Base-by-base conservation (phyloP, 139 green algal genomes). In the Chlorella sp. region DNA sequence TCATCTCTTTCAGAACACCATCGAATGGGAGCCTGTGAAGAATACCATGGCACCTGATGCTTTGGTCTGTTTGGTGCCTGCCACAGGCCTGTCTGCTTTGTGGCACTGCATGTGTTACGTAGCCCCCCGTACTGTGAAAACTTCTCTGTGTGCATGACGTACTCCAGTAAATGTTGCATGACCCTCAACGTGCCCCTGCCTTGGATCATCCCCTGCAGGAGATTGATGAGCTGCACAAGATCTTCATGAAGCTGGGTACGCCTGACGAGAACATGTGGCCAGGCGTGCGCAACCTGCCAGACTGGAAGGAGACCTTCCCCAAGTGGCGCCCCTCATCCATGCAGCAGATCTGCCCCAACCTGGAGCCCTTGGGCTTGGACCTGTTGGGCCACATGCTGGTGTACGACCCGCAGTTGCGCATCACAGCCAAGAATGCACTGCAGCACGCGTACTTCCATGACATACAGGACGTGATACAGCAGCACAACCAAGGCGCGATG, bases 201-300 rank as follows among this genome's bases (percentile, higher is more conserved):
- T 55, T 10, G 10, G 42, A 55, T 17, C 17, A 10, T 17, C 42
- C 5, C 27, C 1, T 49, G 23, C 80, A 89, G 84, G 94, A 99
- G 78, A 85, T 88, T 32, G 88, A 95, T 34, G 90, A 97, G 86
- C 67, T 97, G 55, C 85, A 94, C 67, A 93, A 91, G 72, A 99
- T 98, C 61, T 95, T 95, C 75, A 67, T 88, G 49, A 64, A 95
- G 31, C 78, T 97, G 70, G 95, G 95, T 30, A 89, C 83, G 1
- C 95, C 95, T 26, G 87, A 80, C 24, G 90, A 98, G 81, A 34
- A 69, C 2, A 85, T 79, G 36, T 91, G 86, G 86, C 77, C 83
- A 42, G 86, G 86, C n/a, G 80, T 88, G 31, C 61, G 63, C 14
- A 27, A 59, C 31, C 79, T 91, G 20, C 87, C 87, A 3, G 91